A percentile compares a stretch with the other conserved stretches of the same genome.
Evolutionary conservation across 306 rosid species (phyloP).

Genomic region (Ceratonia siliqua): DNA sequence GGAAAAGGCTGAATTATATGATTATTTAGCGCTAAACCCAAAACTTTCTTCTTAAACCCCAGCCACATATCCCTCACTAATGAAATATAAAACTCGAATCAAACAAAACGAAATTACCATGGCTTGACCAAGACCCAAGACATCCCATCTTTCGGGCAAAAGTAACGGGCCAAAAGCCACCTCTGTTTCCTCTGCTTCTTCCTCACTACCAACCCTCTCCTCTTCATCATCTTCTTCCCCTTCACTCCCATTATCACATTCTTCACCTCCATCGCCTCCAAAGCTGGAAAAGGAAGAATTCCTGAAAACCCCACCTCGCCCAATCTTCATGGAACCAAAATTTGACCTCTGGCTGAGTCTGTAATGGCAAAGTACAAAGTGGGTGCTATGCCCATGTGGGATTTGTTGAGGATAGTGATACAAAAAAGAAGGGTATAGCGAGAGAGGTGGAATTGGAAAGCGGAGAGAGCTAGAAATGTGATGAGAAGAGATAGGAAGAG

Average conservation of each 20-base stretch:
- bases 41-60: background rate
- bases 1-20: background rate
- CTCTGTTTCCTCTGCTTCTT: slow-evolving; percentile 31
- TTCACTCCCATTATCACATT: slow-evolving; percentile 34
- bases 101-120: slow-evolving; percentile 57
- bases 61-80: background rate
- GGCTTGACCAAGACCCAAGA: slow-evolving; percentile 97
- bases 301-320: slow-evolving; percentile 21
- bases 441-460: slow-evolving; percentile 32
- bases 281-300: slow-evolving; percentile 27
- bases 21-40: background rate
- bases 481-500: slow-evolving; percentile 36
- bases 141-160: slow-evolving; percentile 85
- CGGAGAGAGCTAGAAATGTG: slow-evolving; percentile 25
- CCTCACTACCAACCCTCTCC: slow-evolving; percentile 27
- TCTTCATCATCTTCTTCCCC: slow-evolving; percentile 36
- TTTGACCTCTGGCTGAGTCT: background rate
- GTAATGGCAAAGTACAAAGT: slow-evolving; percentile 34
- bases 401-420: background rate
- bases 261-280: slow-evolving; percentile 8
- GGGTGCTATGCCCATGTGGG: background rate
- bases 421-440: slow-evolving; percentile 31
- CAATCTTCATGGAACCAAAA: slow-evolving; percentile 29
- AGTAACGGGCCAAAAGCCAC: slow-evolving; percentile 36
- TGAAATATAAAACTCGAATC: background rate